A percentile compares a stretch with the other conserved stretches of the same genome.
phyloP scores from a whole-genome alignment of 129 eudicot genomes.

The Gnaphalium uliginosum region DNA sequence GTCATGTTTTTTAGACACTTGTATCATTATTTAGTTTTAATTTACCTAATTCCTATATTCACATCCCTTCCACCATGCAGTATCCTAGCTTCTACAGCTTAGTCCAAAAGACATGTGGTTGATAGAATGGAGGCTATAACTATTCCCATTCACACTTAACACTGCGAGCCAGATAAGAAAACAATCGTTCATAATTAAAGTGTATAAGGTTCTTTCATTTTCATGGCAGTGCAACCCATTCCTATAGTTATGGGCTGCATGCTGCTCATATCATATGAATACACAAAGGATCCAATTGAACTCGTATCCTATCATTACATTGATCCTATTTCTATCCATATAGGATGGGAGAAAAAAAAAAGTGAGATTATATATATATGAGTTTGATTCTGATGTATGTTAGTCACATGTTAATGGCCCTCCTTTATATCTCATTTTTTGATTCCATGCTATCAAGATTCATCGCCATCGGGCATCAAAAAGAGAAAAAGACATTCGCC shows the following conservation, averaged over 20 bases:
- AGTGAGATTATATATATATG: neutral
- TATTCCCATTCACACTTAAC: slow-evolving; percentile 1
- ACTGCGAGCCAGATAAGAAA: slow-evolving; percentile 20
- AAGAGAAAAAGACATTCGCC: neutral
- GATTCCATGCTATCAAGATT: slow-evolving; percentile 1
- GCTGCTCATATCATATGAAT: slow-evolving; percentile 10
- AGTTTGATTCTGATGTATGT: slow-evolving; percentile 31
- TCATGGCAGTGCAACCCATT: slow-evolving; percentile 33
- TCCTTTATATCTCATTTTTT: slow-evolving; percentile 14
- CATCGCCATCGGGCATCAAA: neutral
- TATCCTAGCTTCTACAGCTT: neutral
- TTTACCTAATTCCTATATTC: too few species aligned
- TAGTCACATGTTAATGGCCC: slow-evolving; percentile 19
- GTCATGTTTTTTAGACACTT: too few species aligned
- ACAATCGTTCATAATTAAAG: slow-evolving; percentile 12
- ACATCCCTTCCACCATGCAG: too few species aligned
- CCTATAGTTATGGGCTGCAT: slow-evolving; percentile 38
- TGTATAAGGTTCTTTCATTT: slow-evolving; percentile 21
- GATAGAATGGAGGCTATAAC: neutral
- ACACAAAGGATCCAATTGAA: slow-evolving; percentile 5
- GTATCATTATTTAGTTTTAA: too few species aligned
- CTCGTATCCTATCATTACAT: slow-evolving; percentile 17
- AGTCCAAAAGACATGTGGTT: slow-evolving; percentile 1
- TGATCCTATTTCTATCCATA: slow-evolving; percentile 25
- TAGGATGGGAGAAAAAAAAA: slow-evolving; percentile 5